These are phyloP conservation scores for Usnea hakonensis DNA, from an alignment of 495 filamentous ascomycete genomes.

Conservation along the genomic window DNA sequence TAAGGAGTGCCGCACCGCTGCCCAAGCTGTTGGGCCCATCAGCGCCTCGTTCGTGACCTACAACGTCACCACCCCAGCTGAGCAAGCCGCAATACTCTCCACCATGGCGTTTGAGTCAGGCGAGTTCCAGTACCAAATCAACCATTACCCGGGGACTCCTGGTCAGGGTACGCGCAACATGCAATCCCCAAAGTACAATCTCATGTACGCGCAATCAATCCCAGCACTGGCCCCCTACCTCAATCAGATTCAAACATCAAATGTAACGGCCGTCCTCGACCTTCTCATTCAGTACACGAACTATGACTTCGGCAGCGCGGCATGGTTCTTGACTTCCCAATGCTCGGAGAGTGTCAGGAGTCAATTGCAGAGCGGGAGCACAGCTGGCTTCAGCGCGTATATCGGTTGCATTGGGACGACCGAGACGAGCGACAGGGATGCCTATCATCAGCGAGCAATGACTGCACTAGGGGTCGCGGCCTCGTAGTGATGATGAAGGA, in stretches of 20 bases:
- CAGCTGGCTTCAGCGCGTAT: conserved; percentile 55
- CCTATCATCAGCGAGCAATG: conserved; percentile 47
- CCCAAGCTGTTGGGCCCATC: conserved; percentile 52
- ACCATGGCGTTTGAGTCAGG: conserved; percentile 61
- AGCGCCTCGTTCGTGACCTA: conserved; percentile 49
- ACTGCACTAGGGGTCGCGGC: conserved; percentile 30
- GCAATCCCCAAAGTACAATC: conserved; percentile 43
- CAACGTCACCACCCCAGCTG: conserved; percentile 41
- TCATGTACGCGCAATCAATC: conserved; percentile 54
- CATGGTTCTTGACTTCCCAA: conserved; percentile 66
- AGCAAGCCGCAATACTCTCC: conserved; percentile 56
- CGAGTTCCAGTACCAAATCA: conserved; percentile 61
- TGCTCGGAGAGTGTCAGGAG: conserved; percentile 43
- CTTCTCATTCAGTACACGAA: conserved; percentile 49
- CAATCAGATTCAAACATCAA: conserved; percentile 20
- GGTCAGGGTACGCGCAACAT: conserved; percentile 64
- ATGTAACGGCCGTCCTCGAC: conserved; percentile 44
- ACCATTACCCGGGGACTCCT: conserved; percentile 48
- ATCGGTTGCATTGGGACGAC: conserved; percentile 57
- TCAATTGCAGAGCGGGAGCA: conserved; percentile 41
- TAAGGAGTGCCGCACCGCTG: conserved; percentile 60
- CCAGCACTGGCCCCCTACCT: conserved; percentile 38
- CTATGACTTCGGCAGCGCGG: conserved; percentile 64
- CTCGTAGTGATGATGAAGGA: background rate
- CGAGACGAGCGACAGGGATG: conserved; percentile 40